Percentiles rank a stretch among this genome's conserved stretches.
phyloP scores from a whole-genome alignment of 805 yeast species.

The Zygoascus bituminiphila region DNA sequence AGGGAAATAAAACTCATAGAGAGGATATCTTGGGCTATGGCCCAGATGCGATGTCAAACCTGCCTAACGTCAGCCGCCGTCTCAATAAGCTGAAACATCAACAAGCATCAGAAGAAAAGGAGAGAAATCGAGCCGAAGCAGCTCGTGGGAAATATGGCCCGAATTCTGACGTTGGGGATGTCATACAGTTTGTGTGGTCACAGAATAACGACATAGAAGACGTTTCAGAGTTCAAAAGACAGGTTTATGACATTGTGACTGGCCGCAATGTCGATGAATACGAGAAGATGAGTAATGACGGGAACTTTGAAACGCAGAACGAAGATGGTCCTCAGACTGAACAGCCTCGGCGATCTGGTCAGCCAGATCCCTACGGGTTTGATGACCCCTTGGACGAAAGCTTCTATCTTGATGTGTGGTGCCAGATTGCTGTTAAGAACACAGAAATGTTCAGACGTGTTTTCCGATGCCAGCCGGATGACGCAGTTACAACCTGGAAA shows the following conservation, averaged over 20 bases:
- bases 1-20: constrained; percentile 53
- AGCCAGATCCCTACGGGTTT: constrained; percentile 78
- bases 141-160: constrained; percentile 35
- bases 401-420: constrained; percentile 83
- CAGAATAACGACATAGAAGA: constrained; percentile 1
- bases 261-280: background rate
- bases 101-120: background rate
- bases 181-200: constrained; percentile 3
- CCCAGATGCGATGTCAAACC: constrained; percentile 47
- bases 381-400: constrained; percentile 78
- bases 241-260: background rate
- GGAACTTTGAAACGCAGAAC: background rate
- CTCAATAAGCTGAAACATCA: background rate
- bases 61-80: constrained; percentile 9
- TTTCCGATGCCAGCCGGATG: constrained; percentile 93
- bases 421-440: constrained; percentile 71
- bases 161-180: background rate
- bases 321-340: background rate
- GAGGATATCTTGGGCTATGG: constrained; percentile 76
- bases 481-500: constrained; percentile 80
- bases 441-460: constrained; percentile 74
- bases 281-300: background rate
- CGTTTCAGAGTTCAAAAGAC: background rate
- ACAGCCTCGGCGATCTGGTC: constrained; percentile 24
- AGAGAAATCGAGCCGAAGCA: background rate